phyloP scores from a whole-genome alignment of 2,329 filamentous ascomycete genomes.

The Chrysoporthe deuterocubensis region DNA sequence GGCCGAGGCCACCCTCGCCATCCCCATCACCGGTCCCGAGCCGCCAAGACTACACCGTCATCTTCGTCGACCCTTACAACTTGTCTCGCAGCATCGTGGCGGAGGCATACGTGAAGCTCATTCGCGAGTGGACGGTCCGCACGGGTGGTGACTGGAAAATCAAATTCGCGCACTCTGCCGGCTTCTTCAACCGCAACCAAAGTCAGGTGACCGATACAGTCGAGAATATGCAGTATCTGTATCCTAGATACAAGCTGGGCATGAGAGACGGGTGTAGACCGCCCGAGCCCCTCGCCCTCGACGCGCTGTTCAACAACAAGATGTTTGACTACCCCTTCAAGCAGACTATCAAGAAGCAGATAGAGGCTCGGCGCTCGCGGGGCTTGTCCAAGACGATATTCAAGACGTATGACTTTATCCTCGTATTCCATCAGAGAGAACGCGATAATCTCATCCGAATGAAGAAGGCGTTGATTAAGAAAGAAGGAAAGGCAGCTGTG shows the following conservation, averaged over 20 bases:
- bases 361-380: constrained; percentile 24
- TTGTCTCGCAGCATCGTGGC: constrained; percentile 33
- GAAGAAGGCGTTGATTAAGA: constrained; percentile 30
- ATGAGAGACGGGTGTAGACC: constrained; percentile 25
- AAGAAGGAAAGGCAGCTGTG: constrained; percentile 14
- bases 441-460: constrained; percentile 35
- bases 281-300: constrained; percentile 27
- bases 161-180: constrained; percentile 31
- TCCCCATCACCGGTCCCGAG: constrained; percentile 24
- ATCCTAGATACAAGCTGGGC: constrained; percentile 27
- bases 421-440: constrained; percentile 35
- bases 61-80: constrained; percentile 37
- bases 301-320: constrained; percentile 36
- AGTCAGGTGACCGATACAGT: constrained; percentile 30
- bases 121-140: constrained; percentile 31
- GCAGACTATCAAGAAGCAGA: constrained; percentile 24
- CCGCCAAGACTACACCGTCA: constrained; percentile 31
- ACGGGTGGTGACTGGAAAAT: constrained; percentile 32
- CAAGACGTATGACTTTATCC: constrained; percentile 33
- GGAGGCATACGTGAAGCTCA: constrained; percentile 31
- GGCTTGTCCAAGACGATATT: constrained; percentile 33
- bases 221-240: constrained; percentile 30
- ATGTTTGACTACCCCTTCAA: constrained; percentile 33
- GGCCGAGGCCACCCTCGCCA: constrained; percentile 13
- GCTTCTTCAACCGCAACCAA: constrained; percentile 33